phyloP scores from a whole-genome alignment of 2,329 filamentous ascomycete genomes.

The Phyllosticta citrichinensis region DNA sequence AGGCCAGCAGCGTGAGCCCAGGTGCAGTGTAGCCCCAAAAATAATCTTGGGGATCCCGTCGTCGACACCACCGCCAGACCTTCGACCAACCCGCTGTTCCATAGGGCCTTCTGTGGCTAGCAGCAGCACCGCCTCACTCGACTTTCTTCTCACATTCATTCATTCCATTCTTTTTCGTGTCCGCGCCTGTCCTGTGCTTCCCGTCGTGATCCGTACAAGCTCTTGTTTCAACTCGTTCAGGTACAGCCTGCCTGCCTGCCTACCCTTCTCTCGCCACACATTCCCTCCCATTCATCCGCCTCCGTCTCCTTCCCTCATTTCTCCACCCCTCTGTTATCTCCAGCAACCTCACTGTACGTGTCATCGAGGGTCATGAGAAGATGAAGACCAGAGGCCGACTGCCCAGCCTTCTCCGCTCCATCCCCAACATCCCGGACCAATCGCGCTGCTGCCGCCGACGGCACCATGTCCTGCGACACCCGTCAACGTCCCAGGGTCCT shows the following conservation, averaged over 20 bases:
- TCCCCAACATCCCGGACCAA: neutral
- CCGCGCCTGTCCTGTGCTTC: neutral
- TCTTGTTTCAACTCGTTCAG: neutral
- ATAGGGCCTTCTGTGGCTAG: no score
- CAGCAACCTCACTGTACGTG: neutral
- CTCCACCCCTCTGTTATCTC: neutral
- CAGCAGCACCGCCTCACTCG: no score
- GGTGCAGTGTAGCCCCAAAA: neutral
- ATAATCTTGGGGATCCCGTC: neutral
- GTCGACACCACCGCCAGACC: neutral
- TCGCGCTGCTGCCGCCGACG: neutral
- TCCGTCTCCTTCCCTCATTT: neutral
- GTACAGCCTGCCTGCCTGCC: neutral
- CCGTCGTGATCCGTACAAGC: neutral
- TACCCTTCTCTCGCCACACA: neutral
- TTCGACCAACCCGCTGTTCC: neutral
- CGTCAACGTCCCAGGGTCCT: neutral
- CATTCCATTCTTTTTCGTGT: neutral
- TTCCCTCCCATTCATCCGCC: neutral
- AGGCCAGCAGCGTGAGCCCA: no score
- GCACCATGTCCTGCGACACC: slow-evolving; percentile 1
- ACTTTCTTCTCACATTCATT: neutral
- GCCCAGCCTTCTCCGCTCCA: neutral
- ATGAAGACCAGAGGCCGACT: neutral
- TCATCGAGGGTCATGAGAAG: neutral